Evolutionary conservation across 2,329 filamentous ascomycete species (phyloP).

Genomic region (Blastomyces parvus): DNA sequence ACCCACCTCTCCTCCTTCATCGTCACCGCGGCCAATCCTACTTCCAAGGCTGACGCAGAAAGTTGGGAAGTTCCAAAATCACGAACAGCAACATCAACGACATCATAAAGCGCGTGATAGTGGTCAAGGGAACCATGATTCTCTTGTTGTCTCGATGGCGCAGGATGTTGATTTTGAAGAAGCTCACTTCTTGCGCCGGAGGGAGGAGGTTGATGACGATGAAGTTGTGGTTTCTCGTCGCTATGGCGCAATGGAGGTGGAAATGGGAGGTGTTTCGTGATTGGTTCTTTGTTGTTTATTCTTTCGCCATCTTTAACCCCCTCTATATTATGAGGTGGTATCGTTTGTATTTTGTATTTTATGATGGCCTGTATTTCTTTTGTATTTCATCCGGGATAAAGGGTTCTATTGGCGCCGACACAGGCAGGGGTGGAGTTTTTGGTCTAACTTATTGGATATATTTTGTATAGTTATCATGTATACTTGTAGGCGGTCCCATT

Average conservation of each 20-base stretch:
- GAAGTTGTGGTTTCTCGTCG: constrained; percentile 16
- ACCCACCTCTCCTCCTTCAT: background rate
- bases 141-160: constrained; percentile 10
- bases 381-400: background rate
- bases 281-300: background rate
- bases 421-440: background rate
- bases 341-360: background rate
- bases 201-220: constrained; percentile 33
- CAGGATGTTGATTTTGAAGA: constrained; percentile 36
- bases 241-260: constrained; percentile 14
- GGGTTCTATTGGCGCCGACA: background rate
- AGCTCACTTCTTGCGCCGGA: constrained; percentile 35
- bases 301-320: background rate
- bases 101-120: constrained; percentile 18
- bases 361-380: background rate
- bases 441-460: background rate
- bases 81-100: constrained; percentile 16
- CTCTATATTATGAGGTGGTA: background rate
- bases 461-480: background rate
- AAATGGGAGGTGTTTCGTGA: constrained; percentile 27
- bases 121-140: constrained; percentile 14
- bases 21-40: constrained; percentile 23
- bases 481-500: too few species aligned
- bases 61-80: constrained; percentile 15
- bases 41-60: constrained; percentile 26